Evolutionary conservation across 176 grass and related monocot species (phyloP).

Genomic region (Typha latifolia): DNA sequence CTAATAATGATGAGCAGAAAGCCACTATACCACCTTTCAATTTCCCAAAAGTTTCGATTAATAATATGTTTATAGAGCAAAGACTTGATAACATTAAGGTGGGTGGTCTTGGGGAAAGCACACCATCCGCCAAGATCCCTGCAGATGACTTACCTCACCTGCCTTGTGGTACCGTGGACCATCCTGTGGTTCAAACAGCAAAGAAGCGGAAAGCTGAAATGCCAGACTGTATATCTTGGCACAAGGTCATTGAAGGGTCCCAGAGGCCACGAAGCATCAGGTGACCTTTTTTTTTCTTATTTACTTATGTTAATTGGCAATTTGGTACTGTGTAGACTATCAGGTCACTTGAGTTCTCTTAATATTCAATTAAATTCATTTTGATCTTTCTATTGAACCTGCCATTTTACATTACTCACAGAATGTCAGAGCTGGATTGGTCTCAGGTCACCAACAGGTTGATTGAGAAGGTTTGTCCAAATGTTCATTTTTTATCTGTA

Average conservation of each 20-base stretch:
- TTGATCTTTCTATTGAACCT: neutral
- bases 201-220: constrained; percentile 23
- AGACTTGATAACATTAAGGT: neutral
- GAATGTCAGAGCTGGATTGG: constrained; percentile 25
- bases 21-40: constrained; percentile 2
- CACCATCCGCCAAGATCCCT: neutral
- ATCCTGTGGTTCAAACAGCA: constrained; percentile 1
- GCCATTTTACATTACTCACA: constrained; percentile 8
- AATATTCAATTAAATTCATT: neutral
- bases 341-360: too few species aligned
- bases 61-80: constrained; percentile 1
- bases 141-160: too few species aligned
- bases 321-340: too few species aligned
- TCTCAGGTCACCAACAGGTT: constrained; percentile 15
- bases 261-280: constrained; percentile 19
- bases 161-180: too few species aligned
- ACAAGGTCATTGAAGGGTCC: constrained; percentile 13
- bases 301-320: neutral
- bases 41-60: constrained; percentile 10
- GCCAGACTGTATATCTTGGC: constrained; percentile 18
- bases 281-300: constrained; percentile 16
- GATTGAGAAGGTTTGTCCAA: constrained; percentile 28
- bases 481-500: neutral
- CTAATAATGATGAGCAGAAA: constrained; percentile 8
- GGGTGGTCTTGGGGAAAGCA: neutral